Evolutionary conservation across 2,329 filamentous ascomycete genomes (phyloP).

Genomic region (Teratosphaeria gauchensis): DNA sequence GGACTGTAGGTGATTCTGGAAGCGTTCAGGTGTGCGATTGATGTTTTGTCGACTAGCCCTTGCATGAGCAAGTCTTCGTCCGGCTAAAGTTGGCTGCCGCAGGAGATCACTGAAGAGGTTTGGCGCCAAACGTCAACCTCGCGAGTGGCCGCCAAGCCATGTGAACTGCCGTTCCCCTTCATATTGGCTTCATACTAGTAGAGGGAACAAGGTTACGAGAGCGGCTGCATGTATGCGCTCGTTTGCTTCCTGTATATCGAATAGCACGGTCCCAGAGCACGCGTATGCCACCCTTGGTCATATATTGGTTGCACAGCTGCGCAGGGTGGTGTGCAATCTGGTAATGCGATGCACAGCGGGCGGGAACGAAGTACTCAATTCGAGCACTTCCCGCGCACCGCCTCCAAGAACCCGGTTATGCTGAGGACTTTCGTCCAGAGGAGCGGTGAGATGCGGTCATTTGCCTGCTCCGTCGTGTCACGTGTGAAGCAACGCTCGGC

Average conservation of each 20-base stretch:
- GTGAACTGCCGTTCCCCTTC: background rate
- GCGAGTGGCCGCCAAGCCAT: background rate
- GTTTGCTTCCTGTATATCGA: background rate
- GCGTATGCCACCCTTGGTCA: background rate
- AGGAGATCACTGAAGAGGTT: background rate
- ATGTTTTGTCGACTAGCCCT: background rate
- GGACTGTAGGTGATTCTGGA: background rate
- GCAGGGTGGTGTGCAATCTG: background rate
- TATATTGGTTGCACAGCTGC: background rate
- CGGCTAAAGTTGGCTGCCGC: background rate
- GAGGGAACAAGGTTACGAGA: background rate
- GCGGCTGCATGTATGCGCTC: background rate
- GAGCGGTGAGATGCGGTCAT: background rate
- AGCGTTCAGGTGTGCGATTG: background rate
- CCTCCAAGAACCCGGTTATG: background rate
- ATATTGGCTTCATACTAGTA: background rate
- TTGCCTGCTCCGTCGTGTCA: background rate
- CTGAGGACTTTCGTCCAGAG: background rate
- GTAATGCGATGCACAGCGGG: background rate
- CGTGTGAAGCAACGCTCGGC: background rate
- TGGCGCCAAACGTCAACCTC: background rate
- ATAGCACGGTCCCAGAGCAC: background rate
- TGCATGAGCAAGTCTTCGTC: background rate
- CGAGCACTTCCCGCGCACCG: background rate
- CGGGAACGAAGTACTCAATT: background rate